These are phyloP conservation scores for Alternaria conjuncta DNA, from an alignment of 2,329 filamentous ascomycete species.

Conservation along the genomic window DNA sequence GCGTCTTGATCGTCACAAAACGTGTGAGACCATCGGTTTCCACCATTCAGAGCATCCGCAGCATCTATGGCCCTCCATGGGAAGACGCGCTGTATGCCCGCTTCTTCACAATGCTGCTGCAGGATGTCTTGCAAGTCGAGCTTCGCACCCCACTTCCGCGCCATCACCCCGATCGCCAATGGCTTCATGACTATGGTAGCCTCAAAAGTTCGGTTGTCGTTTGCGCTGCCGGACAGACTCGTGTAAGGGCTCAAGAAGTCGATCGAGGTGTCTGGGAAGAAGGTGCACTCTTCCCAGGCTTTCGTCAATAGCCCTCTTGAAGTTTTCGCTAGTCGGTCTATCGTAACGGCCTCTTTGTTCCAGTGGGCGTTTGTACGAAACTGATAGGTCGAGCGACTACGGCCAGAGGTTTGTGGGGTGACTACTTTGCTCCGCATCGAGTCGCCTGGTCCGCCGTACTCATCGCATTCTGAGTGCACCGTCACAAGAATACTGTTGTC, in stretches of 20 bases:
- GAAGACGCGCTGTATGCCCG: background rate
- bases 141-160: background rate
- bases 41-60: too few relatives aligned
- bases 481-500: background rate
- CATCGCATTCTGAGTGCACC: background rate
- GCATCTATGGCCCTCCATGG: too few relatives aligned
- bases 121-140: background rate
- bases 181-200: background rate
- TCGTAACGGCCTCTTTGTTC: background rate
- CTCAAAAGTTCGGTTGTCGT: background rate
- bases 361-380: background rate
- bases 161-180: background rate
- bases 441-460: background rate
- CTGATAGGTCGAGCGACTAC: background rate
- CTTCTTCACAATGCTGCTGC: background rate
- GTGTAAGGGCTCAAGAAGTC: background rate
- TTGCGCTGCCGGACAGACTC: background rate
- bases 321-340: background rate
- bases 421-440: too few relatives aligned
- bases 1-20: too few relatives aligned
- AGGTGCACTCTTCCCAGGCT: background rate
- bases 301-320: background rate
- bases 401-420: background rate
- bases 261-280: background rate
- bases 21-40: fast-evolving